Evolutionary conservation across 2,329 filamentous ascomycete genomes (phyloP), one percentile per base, ranked within the genome.

Genomic region (Talaromyces funiculosus): DNA sequence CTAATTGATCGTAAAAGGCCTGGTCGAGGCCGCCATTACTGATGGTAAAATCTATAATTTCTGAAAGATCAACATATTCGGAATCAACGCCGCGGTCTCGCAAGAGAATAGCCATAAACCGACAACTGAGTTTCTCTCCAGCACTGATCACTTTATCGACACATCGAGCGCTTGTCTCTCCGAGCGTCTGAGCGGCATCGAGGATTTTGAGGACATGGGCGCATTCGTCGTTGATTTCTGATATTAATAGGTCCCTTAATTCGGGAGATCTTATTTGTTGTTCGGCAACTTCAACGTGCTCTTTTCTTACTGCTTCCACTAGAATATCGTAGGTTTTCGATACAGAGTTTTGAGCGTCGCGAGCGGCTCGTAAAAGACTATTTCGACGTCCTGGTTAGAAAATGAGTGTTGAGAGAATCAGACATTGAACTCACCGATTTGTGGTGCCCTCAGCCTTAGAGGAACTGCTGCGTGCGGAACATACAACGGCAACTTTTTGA

Each of bases 391-490:
- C 24, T 57, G 9, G 20, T 45, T 22, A 57, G 54, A 22, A 7
- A 18, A 16, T 9, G 33, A 53, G 18, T 22, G 1, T 33, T 26
- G 4, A 8, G 8, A 31, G 4, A 20, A 10, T 10, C 1, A 7
- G 1, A 31, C 14, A 31, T 9, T 26, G 42, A 73, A 83, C 87
- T 84, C 78, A 92, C 89, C 92, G 86, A 77, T 95, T 97, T 38
- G 94, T 99, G 62, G 94, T 99, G 63, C 94, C 94, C 68, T 95
- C 91, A 59, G 87, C 85, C 79, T 99, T 99, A 73, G 93, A 96
- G 64, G 91, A 92, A 62, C 90, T 94, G 77, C 92, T 97, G 73
- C 94, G 84, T 43, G 94, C 94, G 63, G 94, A 99, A 78, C 94
- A 99, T 61, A 99, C 93, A 61, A 99, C 88, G 60, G 92, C 92